Evolutionary conservation across 768 basidiomycete species (phyloP), one percentile per base, ranked within the genome.

Genomic region (Boletus sp.): DNA sequence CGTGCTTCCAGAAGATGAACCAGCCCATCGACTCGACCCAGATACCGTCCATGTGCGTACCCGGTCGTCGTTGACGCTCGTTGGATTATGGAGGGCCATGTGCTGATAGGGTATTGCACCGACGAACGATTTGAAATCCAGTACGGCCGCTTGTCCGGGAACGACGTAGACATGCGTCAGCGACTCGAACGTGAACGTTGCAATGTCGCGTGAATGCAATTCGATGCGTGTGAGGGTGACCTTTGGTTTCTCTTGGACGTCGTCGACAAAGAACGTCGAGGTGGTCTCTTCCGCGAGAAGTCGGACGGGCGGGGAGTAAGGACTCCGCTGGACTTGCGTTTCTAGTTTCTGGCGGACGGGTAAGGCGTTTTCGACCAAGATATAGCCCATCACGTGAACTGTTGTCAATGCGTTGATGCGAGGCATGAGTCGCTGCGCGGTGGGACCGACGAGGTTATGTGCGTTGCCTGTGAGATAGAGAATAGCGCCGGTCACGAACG

Each of bases 1-100:
- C 1, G 35, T 12, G 15, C 39, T n/a, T 5, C 30, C 45, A 17
- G 46, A 15, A 11, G 52, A 50, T 2, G 18, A 40, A 8, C 41
- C 45, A 48, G 36, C 17, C 68, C 68, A 71, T 4, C 18, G 37
- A 54, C 52, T 71, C 37, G 62, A 62, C 10, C 60, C 35, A 1
- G 85, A 85, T 18, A 86, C 73, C 0, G 84, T 86, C 84, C 85
- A 87, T 1, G 84, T 86, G 24, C 85, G 80, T 42, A 87, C 77
- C 45, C 83, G 77, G 63, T 87, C 84, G 64, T 86, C 85, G 64
- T 86, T 86, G 36, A 85, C 73, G n/a, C 74, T 72, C 15, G 68
- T 75, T 0, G 83, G 83, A 32, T 77, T 73, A n/a, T 60, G 50
- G 7, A 75, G 72, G 1, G 80, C 76, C 82, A 85, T 84, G 63